Percentiles rank a stretch among this genome's conserved stretches.
phyloP scores from a whole-genome alignment of 225 moss, liverwort and hornwort genomes.

The Bryoerythrophyllum caledonicum region DNA sequence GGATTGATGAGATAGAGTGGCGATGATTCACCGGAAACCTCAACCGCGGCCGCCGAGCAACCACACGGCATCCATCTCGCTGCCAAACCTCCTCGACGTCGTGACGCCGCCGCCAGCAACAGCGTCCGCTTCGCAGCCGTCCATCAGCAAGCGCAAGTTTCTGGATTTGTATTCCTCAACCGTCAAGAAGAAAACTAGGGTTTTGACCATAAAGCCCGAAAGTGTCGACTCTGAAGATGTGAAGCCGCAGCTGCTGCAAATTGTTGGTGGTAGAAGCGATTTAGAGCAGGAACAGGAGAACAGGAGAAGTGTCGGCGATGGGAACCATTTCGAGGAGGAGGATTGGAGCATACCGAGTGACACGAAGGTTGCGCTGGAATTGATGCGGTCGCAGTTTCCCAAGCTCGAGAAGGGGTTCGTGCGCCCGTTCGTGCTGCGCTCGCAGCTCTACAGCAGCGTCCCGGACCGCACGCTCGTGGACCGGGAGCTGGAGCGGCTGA shows the following conservation, averaged over 20 bases:
- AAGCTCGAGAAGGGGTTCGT: constrained; percentile 69
- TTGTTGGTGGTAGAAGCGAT: neutral
- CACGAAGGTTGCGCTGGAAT: constrained; percentile 77
- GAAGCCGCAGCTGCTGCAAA: neutral
- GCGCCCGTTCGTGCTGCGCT: constrained; percentile 84
- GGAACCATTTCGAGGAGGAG: constrained; percentile 26
- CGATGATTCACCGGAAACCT: constrained; percentile 54
- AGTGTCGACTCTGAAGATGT: neutral
- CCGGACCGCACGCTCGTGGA: constrained; percentile 84
- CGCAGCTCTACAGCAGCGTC: constrained; percentile 92
- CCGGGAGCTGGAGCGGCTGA: constrained; percentile 83
- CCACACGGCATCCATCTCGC: constrained; percentile 48
- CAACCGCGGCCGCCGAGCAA: constrained; percentile 51
- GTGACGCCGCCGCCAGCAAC: constrained; percentile 31
- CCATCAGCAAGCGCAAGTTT: constrained; percentile 60
- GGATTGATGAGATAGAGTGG: constrained; percentile 30
- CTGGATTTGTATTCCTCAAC: constrained; percentile 45
- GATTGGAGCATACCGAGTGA: constrained; percentile 82
- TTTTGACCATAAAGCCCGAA: constrained; percentile 18
- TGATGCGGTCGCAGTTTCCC: constrained; percentile 92
- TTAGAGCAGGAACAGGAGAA: constrained; percentile 12
- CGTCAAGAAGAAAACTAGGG: constrained; percentile 44
- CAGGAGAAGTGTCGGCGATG: constrained; percentile 16
- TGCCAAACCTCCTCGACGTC: constrained; percentile 51
- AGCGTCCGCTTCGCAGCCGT: constrained; percentile 16